Base-by-base conservation (phyloP, 2,329 filamentous ascomycete genomes). In the Fusarium armeniacum region DNA sequence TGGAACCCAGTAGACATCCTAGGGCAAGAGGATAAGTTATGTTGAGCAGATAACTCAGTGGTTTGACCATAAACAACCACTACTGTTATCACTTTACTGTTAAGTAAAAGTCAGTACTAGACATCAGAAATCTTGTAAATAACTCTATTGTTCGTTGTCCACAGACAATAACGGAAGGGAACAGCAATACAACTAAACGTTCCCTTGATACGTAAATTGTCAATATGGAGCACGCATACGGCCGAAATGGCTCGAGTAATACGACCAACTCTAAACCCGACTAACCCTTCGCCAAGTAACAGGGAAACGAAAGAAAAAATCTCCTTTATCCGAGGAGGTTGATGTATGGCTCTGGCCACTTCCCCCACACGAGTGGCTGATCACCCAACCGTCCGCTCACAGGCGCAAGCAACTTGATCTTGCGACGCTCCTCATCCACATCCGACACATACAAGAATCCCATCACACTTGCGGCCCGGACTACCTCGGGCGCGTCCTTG, bases 381-480 rank as follows among this genome's bases (percentile, higher is more conserved):
- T 91, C 88, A 1, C 93, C 93, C 63, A 97, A 85, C 62, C 92
- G 86, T 4, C 94, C 94, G 54, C 92, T 92, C 65, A 97, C 89
- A 2, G 96, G 96, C 20, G 93, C 90, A 62, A 99, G 82, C 22
- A 98, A 84, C 76, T 93, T 91, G 33, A 98, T 84, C 78, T 92
- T 92, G 71, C 89, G 89, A 78, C 92, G 92, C 73, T 91, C 90
- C 76, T 93, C 92, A 76, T 99, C 94, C 6, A 98, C 93, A 66
- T 97, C 93, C 1, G 93, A 91, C 18, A 98, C 92, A 76, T 97
- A 98, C 32, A 98, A 87, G 76, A 97, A 99, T 0, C 96, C 96
- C 86, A 97, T 91, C 32, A 98, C 90, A 58, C 91, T 91, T 10
- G 94, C 90, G 72, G 94, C 91, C 15, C 93, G 87, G 45, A 98